Percentiles rank a stretch among this genome's conserved stretches.
These are phyloP conservation scores for Pisolithus tinctorius DNA, from an alignment of 768 basidiomycete species.

Conservation along the genomic window DNA sequence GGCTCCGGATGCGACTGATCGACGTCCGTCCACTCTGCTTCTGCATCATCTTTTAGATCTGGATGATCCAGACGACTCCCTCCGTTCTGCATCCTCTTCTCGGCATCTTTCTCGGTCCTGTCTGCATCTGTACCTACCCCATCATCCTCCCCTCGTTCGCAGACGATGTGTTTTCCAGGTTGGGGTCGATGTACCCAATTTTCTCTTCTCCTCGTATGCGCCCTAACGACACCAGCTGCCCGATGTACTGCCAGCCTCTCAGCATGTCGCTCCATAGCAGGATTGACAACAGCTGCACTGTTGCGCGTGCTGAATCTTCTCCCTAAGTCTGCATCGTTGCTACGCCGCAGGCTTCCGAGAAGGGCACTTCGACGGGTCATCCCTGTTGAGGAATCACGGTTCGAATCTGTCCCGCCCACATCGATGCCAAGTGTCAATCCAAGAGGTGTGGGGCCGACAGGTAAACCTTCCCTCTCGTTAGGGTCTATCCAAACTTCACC, in stretches of 20 bases:
- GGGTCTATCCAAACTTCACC: conserved; percentile 55
- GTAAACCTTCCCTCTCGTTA: conserved; percentile 59
- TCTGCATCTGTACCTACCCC: background rate
- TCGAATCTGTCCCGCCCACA: background rate
- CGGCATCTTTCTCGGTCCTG: background rate
- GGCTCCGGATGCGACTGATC: background rate
- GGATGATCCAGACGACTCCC: background rate
- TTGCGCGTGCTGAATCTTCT: background rate
- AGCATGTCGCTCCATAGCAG: conserved; percentile 11
- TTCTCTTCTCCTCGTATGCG: conserved; percentile 33
- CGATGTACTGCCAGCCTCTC: conserved; percentile 27
- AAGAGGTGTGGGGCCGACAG: conserved; percentile 30
- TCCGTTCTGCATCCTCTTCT: background rate
- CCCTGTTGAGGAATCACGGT: background rate
- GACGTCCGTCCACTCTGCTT: background rate
- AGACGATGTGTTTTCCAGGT: background rate
- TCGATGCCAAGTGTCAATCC: background rate
- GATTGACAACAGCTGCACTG: conserved; percentile 2
- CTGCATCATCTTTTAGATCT: background rate
- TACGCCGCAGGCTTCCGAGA: conserved; percentile 3
- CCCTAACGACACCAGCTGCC: conserved; percentile 39
- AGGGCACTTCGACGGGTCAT: background rate
- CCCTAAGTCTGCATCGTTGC: conserved; percentile 12
- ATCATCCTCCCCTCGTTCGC: background rate
- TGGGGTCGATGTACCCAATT: conserved; percentile 11